Evolutionary conservation across 129 eudicot species (phyloP), one percentile per base, ranked within the genome.

Genomic region (Mikania micrantha): DNA sequence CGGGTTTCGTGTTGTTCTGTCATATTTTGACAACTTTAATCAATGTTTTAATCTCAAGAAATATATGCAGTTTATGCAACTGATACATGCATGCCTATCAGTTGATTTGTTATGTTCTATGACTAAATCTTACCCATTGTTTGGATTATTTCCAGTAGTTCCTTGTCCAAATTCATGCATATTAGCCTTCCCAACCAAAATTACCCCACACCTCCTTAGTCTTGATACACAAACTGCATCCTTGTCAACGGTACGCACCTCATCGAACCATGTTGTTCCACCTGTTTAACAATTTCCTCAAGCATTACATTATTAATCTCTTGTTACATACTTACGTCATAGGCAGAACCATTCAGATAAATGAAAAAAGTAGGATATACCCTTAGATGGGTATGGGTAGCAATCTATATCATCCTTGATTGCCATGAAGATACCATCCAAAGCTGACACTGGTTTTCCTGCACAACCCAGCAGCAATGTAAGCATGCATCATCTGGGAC

Each of bases 111-210:
- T 16, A n/a, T 44, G 50, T 44, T 16, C 4, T 5, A n/a, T 44
- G 19, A 15, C 7, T 15, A 44, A 44, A 74, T 13, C 73, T 66
- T 74, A 84, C 97, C 97, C 96, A 71, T 85, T 53, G 74, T 85
- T 88, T 31, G 89, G 78, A 80, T 91, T 91, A 75, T 85, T 88
- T 81, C 97, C 97, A 9, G 96, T 91, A 3, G 94, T 85, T 34
- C 97, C 97, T 66, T 81, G 80, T 38, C 97, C 97, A 64, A 87
- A 58, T 82, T 91, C 97, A 83, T 91, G 97, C 97, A 88, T 91
- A 72, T 91, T 91, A 52, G 94, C 96, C 79, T 91, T 91, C 39
- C 97, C 97, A 67, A 91, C 89, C 54, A 91, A 79, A 63, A 91
- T 79, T 60, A 79, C 96, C 9, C 97, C 96, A 73, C 96, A 87